Evolutionary conservation across 2,329 filamentous ascomycete genomes (phyloP).

Genomic region (Trichoderma arundinaceum): DNA sequence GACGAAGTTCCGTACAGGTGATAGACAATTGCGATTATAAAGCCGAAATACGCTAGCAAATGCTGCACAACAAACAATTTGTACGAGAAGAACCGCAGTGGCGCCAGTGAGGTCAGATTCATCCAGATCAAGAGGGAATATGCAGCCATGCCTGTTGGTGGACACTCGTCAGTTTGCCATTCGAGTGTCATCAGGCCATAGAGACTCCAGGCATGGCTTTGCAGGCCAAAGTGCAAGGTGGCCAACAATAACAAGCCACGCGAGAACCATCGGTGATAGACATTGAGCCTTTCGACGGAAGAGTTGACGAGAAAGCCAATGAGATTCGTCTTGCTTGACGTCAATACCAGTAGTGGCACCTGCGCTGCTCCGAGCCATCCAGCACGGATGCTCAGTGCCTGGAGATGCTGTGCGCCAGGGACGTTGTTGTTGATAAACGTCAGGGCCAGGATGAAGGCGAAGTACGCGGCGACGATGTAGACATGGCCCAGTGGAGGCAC

Average conservation of each 20-base stretch:
- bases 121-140: constrained; percentile 19
- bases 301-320: constrained; percentile 8
- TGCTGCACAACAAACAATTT: constrained; percentile 17
- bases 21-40: constrained; percentile 13
- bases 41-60: constrained; percentile 19
- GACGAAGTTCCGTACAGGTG: constrained; percentile 8
- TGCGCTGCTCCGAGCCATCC: constrained; percentile 18
- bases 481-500: neutral
- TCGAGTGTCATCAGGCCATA: constrained; percentile 16
- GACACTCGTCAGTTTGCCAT: constrained; percentile 9
- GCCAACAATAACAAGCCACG: constrained; percentile 9
- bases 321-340: constrained; percentile 11
- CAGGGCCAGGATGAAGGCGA: constrained; percentile 2
- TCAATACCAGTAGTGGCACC: constrained; percentile 10
- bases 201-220: constrained; percentile 13
- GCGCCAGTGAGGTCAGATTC: constrained; percentile 14
- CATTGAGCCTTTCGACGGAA: constrained; percentile 19
- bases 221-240: constrained; percentile 9
- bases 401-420: constrained; percentile 12
- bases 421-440: constrained; percentile 5
- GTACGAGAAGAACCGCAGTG: constrained; percentile 14
- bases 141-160: constrained; percentile 15
- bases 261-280: constrained; percentile 15
- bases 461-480: constrained; percentile 3
- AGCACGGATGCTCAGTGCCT: constrained; percentile 15